A percentile compares a stretch with the other conserved stretches of the same genome.
These are phyloP conservation scores for Phallus indusiatus DNA, from an alignment of 768 basidiomycete species.

Conservation along the genomic window DNA sequence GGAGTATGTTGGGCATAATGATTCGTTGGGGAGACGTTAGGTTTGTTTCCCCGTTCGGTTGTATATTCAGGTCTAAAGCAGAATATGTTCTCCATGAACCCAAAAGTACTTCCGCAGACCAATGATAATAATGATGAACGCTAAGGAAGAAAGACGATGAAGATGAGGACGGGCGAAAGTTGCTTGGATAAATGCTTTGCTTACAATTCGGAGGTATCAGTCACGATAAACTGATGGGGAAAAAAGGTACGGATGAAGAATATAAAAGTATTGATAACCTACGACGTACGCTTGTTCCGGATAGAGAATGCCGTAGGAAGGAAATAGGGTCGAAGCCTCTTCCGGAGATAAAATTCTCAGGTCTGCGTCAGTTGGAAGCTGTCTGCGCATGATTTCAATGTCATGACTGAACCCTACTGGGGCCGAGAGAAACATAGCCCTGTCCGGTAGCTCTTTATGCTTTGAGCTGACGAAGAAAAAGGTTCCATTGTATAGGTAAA, in stretches of 20 bases:
- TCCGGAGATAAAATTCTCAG: constrained; percentile 64
- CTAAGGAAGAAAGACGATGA: constrained; percentile 25
- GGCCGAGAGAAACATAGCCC: constrained; percentile 62
- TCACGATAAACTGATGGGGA: constrained; percentile 54
- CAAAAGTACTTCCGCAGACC: constrained; percentile 85
- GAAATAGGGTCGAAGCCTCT: constrained; percentile 62
- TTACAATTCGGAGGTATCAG: constrained; percentile 81
- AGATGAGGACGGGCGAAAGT: neutral
- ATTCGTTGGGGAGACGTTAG: constrained; percentile 70
- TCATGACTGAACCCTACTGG: constrained; percentile 51
- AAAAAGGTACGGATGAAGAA: neutral
- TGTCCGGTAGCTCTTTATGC: constrained; percentile 55
- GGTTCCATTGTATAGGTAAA: constrained; percentile 76
- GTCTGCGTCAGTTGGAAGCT: constrained; percentile 70
- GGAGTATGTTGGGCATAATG: constrained; percentile 65
- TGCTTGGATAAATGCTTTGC: constrained; percentile 16
- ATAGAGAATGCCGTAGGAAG: constrained; percentile 63
- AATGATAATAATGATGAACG: constrained; percentile 90
- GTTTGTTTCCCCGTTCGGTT: constrained; percentile 52
- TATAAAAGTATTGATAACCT: neutral
- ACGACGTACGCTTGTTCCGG: constrained; percentile 65
- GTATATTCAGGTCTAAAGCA: constrained; percentile 64
- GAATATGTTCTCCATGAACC: constrained; percentile 91
- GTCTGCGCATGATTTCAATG: constrained; percentile 39
- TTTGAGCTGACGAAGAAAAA: constrained; percentile 74